Percentiles rank a stretch among this genome's conserved stretches.
phyloP scores from a whole-genome alignment of 768 basidiomycete species.

The Suillus tomentosus region DNA sequence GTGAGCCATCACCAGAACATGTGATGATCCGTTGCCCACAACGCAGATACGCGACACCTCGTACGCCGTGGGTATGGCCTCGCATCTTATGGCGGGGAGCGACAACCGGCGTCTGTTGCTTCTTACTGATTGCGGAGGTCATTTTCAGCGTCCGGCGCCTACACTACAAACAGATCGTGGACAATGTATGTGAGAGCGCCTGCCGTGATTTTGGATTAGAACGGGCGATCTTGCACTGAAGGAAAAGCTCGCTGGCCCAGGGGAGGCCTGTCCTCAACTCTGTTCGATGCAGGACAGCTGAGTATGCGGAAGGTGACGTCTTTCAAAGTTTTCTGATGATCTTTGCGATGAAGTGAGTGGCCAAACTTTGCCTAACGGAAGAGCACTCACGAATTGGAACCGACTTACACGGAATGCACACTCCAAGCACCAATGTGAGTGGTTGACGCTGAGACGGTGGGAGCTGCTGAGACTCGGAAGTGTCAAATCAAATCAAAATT shows the following conservation, averaged over 20 bases:
- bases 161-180: not conserved
- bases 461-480: not conserved
- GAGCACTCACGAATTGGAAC: not conserved
- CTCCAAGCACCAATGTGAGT: not conserved
- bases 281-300: not conserved
- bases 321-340: not conserved
- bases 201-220: not conserved
- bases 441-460: not conserved
- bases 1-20: not conserved
- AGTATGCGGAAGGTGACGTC: not conserved
- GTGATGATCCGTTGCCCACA: conserved; percentile 1
- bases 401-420: not conserved
- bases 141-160: not conserved
- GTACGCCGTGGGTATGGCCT: not conserved
- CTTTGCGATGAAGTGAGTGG: not conserved
- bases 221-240: not conserved
- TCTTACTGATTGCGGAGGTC: not conserved
- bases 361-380: not conserved
- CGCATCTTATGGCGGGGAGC: not conserved
- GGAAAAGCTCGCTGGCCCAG: not conserved
- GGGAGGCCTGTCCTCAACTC: not conserved
- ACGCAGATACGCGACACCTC: not conserved
- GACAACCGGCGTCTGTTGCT: not conserved
- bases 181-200: not conserved
- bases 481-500: not conserved